A percentile compares a stretch with the other conserved stretches of the same genome.
Conservation (phyloP, 75 land plant genomes). For the Cryptomeria japonica region DNA sequence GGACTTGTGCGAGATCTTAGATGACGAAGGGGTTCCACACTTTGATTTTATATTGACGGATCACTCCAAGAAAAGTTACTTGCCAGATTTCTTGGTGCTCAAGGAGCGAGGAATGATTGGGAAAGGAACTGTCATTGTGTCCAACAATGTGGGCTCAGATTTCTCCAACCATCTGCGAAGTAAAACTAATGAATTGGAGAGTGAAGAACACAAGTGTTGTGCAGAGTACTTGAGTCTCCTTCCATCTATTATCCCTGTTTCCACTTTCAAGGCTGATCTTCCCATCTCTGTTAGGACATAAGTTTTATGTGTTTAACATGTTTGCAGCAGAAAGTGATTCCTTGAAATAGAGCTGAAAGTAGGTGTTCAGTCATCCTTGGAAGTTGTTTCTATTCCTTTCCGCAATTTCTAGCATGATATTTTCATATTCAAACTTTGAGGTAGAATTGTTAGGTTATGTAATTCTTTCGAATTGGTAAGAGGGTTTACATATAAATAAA, state of each 20-base stretch:
- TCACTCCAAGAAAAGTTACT: slow-evolving; percentile 17
- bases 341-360: too few relatives aligned
- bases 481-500: neutral
- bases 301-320: too few relatives aligned
- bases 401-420: too few relatives aligned
- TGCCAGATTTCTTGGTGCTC: slow-evolving; percentile 15
- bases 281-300: neutral
- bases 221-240: slow-evolving; percentile 8
- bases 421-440: too few relatives aligned
- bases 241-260: slow-evolving; percentile 6
- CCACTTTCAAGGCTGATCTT: slow-evolving; percentile 9
- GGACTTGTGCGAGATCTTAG: too few relatives aligned
- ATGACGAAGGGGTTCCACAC: neutral
- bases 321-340: too few relatives aligned
- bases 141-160: too few relatives aligned
- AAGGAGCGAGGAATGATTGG: slow-evolving; percentile 17
- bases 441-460: too few relatives aligned
- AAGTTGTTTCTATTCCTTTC: too few relatives aligned
- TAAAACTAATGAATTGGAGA: neutral
- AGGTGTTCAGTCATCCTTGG: too few relatives aligned
- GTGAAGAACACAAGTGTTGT: neutral
- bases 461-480: too few relatives aligned
- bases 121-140: neutral
- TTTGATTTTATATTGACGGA: slow-evolving; percentile 21
- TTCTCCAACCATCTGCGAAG: neutral